Evolutionary conservation across 352 stramenopile species (phyloP), one percentile per base, ranked within the genome.

Genomic region (Globisporangium radiosum): DNA sequence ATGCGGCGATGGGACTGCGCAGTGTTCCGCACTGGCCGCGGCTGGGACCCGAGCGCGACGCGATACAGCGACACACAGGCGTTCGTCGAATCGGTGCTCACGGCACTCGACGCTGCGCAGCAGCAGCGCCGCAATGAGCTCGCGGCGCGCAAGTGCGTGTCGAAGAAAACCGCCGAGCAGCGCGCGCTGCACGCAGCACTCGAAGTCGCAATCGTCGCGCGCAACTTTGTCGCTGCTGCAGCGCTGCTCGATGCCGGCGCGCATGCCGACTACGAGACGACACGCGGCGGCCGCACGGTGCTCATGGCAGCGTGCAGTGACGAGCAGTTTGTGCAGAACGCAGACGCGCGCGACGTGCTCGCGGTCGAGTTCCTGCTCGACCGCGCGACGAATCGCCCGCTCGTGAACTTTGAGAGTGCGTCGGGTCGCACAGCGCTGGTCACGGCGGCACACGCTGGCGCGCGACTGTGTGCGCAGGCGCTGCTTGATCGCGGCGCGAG

Each of bases 261-360:
- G 4, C 88, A 81, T 40, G 72, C 78, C 7, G 83, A 93, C 59
- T 83, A 87, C 36, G 81, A 87, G 52, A 90, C 83, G 1, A 61
- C 43, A 17, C 11, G 42, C 7, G 67, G 60, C 5, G 81, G 64
- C 2, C 33, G 78, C 25, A 80, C 81, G 5, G 66, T 68, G 2
- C 63, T 90, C 4, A 81, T 81, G 69, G 74, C 68, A 1, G 75
- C 79, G 17, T 89, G 78, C 43, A 60, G 78, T 2, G 68, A 89
- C 13, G 83, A 93, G 47, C 9, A 65, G 6, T 88, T 86, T 42
- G 63, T 90, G 5, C 45, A 63, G 19, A 90, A 93, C 33, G 47
- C 25, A 5, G 83, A 93, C 37, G 63, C 64, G 17, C 57, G 71
- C 17, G 62, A 75, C 47, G 79, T 93, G 19, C 54, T 90, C 1